Evolutionary conservation across 495 filamentous ascomycete genomes (phyloP), one percentile per base, ranked within the genome.

Genomic region (Penicillium cataractarum): DNA sequence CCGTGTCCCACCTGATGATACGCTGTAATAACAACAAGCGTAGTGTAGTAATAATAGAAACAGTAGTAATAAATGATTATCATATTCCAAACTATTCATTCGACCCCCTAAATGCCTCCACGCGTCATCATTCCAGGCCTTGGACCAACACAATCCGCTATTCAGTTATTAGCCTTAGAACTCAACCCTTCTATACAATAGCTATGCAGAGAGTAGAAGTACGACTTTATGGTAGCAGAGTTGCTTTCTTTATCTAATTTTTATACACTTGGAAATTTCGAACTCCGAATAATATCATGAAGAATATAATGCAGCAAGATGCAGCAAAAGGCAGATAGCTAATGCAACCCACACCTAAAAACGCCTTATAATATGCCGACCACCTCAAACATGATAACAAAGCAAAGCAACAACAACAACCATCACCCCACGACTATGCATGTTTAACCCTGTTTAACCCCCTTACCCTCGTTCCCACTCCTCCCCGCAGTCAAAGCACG

Each of bases 401-500:
- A 13, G n/a, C 32, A 32, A 0, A 9, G 9, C 1, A 3, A 8
- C 4, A 21, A 17, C 6, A 52, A 9, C 26, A 52, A 32, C 1
- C 13, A n/a, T 7, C 1, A 3, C 15, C 2, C 12, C 31, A 6
- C 26, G 2, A 12, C 55, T 68, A 70, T 56, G 64, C 66, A 22
- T 65, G 40, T 61, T 74, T 71, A 0, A 52, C 52, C 54, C 35
- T 65, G 40, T 61, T 74, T 71, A 0, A 52, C 52, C 54, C 35
- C 35, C 39, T 71, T 71, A 12, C 3, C 12, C 3, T 49, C 61
- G 40, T 62, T 32, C 24, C 19, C 53, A 10, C 17, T 17, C 22
- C 58, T 61, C 5, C 52, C 24, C 21, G 50, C 65, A 51, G 64
- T 64, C 60, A 80, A 55, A 21, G 74, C 75, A n/a, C 71, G 71